phyloP scores from a whole-genome alignment of 2,329 filamentous ascomycete species.

The Monilinia vaccinii-corymbosi region DNA sequence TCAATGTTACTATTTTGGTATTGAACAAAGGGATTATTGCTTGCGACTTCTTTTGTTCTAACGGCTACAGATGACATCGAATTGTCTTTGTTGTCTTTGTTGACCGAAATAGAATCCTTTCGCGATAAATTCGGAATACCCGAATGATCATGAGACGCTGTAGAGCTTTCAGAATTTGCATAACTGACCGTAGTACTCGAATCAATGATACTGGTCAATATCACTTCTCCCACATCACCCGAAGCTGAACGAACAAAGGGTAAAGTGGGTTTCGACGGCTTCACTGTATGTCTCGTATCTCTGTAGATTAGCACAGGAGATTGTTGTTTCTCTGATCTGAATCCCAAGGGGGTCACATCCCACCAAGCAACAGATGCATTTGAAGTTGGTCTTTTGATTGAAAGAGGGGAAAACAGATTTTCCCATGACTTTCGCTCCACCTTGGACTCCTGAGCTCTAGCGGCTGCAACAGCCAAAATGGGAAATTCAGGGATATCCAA shows the following conservation, averaged over 20 bases:
- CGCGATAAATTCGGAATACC: neutral
- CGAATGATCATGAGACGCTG: neutral
- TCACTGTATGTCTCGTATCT: conserved; percentile 24
- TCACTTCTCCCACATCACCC: conserved; percentile 11
- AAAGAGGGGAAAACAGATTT: conserved; percentile 28
- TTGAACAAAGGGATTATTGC: conserved; percentile 24
- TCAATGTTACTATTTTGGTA: conserved; percentile 10
- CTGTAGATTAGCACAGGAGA: conserved; percentile 12
- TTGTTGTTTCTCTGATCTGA: conserved; percentile 16
- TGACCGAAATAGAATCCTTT: conserved; percentile 5
- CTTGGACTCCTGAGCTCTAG: conserved; percentile 20
- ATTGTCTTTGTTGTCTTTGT: conserved; percentile 17
- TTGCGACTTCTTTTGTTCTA: conserved; percentile 13
- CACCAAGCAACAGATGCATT: conserved; percentile 33
- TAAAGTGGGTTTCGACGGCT: conserved; percentile 22
- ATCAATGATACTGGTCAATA: conserved; percentile 12
- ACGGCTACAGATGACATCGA: conserved; percentile 13
- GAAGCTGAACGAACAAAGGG: conserved; percentile 21
- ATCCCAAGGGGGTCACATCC: conserved; percentile 17
- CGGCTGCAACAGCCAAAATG: conserved; percentile 29
- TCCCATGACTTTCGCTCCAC: conserved; percentile 26
- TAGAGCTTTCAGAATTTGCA: neutral
- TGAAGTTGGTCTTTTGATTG: conserved; percentile 24
- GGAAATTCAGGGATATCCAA: conserved; percentile 25
- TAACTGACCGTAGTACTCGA: neutral